Evolutionary conservation across 768 basidiomycete species (phyloP).

Genomic region (Butyriboletus loyo): DNA sequence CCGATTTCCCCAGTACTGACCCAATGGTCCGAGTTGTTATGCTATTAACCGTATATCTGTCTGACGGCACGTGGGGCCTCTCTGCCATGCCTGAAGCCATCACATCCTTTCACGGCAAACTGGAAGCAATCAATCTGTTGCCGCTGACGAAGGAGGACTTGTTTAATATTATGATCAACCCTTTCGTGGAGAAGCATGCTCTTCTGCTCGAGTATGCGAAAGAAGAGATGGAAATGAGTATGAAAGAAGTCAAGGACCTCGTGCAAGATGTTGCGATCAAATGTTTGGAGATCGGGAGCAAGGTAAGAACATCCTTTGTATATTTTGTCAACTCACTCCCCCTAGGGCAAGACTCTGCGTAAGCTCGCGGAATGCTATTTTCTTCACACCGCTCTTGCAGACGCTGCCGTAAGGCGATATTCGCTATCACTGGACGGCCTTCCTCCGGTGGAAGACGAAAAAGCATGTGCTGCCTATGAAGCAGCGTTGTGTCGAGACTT

Average conservation of each 20-base stretch:
- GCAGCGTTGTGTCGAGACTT: constrained; percentile 58
- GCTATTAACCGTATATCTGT: constrained; percentile 63
- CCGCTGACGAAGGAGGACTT: constrained; percentile 60
- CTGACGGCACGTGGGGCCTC: constrained; percentile 25
- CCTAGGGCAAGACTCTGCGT: constrained; percentile 64
- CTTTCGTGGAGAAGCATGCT: constrained; percentile 61
- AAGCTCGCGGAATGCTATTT: constrained; percentile 50
- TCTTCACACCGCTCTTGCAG: constrained; percentile 42
- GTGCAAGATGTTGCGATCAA: constrained; percentile 57
- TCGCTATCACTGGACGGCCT: constrained; percentile 53
- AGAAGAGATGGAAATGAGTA: constrained; percentile 41
- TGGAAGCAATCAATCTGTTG: constrained; percentile 53
- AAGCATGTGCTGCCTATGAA: constrained; percentile 41
- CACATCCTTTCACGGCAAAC: constrained; percentile 42
- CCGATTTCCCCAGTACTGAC: constrained; percentile 64
- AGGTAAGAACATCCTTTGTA: constrained; percentile 18
- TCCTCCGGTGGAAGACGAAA: constrained; percentile 50
- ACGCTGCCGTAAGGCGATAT: constrained; percentile 49
- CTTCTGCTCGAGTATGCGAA: constrained; percentile 51
- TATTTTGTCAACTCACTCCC: constrained; percentile 10
- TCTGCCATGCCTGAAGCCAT: constrained; percentile 27
- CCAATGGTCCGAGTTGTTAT: constrained; percentile 66
- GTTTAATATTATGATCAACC: constrained; percentile 60
- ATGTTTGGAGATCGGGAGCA: constrained; percentile 62
- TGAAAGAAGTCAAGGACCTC: constrained; percentile 42